Base-by-base conservation (phyloP, 495 filamentous ascomycete genomes). In the Cudoniella acicularis region DNA sequence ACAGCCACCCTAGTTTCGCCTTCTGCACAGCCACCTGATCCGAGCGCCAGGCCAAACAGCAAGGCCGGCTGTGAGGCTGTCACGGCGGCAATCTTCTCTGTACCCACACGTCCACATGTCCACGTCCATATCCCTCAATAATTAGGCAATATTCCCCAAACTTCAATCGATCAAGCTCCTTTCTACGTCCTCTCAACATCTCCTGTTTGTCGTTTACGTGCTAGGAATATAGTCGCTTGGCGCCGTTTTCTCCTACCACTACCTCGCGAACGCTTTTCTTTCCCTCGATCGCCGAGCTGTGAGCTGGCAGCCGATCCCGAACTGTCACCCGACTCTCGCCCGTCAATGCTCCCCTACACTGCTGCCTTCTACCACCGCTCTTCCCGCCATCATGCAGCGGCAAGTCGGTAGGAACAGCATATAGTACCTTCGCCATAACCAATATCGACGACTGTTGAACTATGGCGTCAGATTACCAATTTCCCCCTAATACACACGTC, bases 401-500 rank as follows among this genome's bases (percentile, higher is more conserved):
- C 13, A 54, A 53, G 36, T 40, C 50, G 13, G 30, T 63, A 9
- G 55, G 53, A 27, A 63, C 60, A 52, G 60, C 60, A 54, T 63
- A 55, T 49, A 57, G 48, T 47, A 53, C 60, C 25, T 63, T 63
- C 40, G 55, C 55, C 30, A 46, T 63, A 21, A 63, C 60, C 60
- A 63, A 63, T 46, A 59, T 63, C 54, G 60, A 63, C 55, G 60
- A n/a, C n/a, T n/a, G n/a, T n/a, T n/a, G n/a, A n/a, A n/a, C n/a
- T n/a, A n/a, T n/a, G n/a, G n/a, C n/a, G n/a, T n/a, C n/a, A n/a
- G n/a, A n/a, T n/a, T n/a, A n/a, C n/a, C n/a, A n/a, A n/a, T n/a
- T n/a, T n/a, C n/a, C n/a, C n/a, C n/a, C n/a, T n/a, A n/a, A n/a
- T n/a, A n/a, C n/a, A n/a, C n/a, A n/a, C n/a, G n/a, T n/a, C n/a